Base-by-base conservation (phyloP, 2,329 filamentous ascomycete species). In the Hypoxylon rubiginosum region DNA sequence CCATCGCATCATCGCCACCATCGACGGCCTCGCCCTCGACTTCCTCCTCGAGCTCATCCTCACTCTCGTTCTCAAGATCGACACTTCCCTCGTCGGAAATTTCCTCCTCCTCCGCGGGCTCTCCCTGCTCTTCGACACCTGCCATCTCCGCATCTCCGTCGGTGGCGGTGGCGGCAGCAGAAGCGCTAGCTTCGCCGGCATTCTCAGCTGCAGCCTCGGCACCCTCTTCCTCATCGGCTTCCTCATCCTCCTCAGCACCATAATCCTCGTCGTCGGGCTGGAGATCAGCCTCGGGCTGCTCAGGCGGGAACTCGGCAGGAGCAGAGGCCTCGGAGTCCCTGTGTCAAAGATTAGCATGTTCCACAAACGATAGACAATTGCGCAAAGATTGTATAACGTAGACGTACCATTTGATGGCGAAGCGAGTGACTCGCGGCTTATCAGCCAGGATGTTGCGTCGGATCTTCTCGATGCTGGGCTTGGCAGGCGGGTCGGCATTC, bases 291-390 rank as follows among this genome's bases (percentile, higher is more conserved):
- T 99, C 96, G 45, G 96, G 96, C 82, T 99, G 96, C 79, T 99
- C 96, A 67, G 96, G 97, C 30, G 96, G 96, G 79, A 93, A 99
- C 81, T 99, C 95, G 70, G 96, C 90, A 2, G 96, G 96, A 30
- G 96, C 96, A 78, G 94, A 96, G 71, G 94, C 95, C 77, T 99
- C 96, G n/a, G 93, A 96, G 78, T 99, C 96, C 94, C 94, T 97
- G 69, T 43, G 19, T 54, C 15, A 34, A 41, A 55, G 41, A 64
- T 80, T 72, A 77, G 74, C 32, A 41, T 26, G 41, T 28, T 30
- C 5, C 24, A 11, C 17, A 26, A 21, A 62, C 45, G 30, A 2
- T 17, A 2, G 3, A 57, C 21, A 4, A 19, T 21, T 7, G 24
- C 7, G 15, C n/a, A 17, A 10, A 19, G n/a, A 11, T 28, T 24